Evolutionary conservation across 257 asterid species (phyloP).

Genomic region (Jacaranda mimosifolia): DNA sequence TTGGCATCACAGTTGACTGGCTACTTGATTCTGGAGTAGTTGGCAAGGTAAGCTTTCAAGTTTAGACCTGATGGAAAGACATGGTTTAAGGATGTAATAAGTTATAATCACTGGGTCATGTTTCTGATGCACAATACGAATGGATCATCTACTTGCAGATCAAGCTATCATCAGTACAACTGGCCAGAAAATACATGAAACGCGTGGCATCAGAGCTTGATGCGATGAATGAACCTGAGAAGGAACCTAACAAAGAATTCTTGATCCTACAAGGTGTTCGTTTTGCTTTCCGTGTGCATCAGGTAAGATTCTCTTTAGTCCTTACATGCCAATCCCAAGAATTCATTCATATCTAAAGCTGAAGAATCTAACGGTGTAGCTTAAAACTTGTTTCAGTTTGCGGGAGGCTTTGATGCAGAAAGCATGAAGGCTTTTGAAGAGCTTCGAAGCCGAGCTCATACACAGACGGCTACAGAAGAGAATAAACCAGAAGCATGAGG

Average conservation of each 20-base stretch:
- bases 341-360: not conserved
- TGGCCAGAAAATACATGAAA: constrained; percentile 94
- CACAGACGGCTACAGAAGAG: constrained; percentile 57
- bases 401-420: constrained; percentile 98
- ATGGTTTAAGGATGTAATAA: not conserved
- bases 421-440: constrained; percentile 99
- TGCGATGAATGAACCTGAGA: constrained; percentile 76
- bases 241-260: constrained; percentile 94
- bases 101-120: not conserved
- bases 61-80: not conserved
- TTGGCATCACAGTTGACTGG: constrained; percentile 94
- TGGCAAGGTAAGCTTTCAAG: constrained; percentile 74
- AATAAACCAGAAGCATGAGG: constrained; percentile 53
- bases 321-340: not conserved
- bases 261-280: constrained; percentile 94
- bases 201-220: constrained; percentile 95
- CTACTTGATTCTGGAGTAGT: constrained; percentile 90
- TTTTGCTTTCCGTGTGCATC: constrained; percentile 98
- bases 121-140: not conserved
- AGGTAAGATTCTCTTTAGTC: constrained; percentile 49
- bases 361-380: not conserved
- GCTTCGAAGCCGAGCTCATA: constrained; percentile 74
- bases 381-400: constrained; percentile 68
- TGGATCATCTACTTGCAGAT: constrained; percentile 58
- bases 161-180: constrained; percentile 89